phyloP scores from a whole-genome alignment of 208 protist genomes.

The Trypanosoma brucei region DNA sequence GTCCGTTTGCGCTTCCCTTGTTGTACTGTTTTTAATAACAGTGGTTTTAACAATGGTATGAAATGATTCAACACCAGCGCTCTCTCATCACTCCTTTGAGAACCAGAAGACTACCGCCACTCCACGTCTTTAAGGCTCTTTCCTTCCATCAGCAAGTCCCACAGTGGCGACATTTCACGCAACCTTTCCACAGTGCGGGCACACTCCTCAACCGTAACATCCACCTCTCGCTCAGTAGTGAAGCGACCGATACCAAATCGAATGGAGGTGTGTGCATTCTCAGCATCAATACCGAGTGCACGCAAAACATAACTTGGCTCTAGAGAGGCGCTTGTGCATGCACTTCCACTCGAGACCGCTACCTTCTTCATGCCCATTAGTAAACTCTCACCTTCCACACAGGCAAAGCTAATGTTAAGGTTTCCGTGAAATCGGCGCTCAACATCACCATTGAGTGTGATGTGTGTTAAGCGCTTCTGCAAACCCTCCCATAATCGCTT shows the following conservation, averaged over 20 bases:
- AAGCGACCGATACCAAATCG: slow-evolving; percentile 98
- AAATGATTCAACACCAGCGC: no score
- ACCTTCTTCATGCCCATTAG: slow-evolving; percentile 98
- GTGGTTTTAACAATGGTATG: no score
- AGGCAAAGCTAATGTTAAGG: slow-evolving; percentile 98
- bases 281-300: slow-evolving; percentile 97
- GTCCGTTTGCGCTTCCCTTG: no score
- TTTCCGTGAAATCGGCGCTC: slow-evolving; percentile 92
- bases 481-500: slow-evolving; percentile 87
- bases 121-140: slow-evolving; percentile 89
- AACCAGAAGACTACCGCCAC: slow-evolving; percentile 50
- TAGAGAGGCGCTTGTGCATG: slow-evolving; percentile 98
- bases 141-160: slow-evolving; percentile 97
- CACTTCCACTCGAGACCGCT: slow-evolving; percentile 95
- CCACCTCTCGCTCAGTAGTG: slow-evolving; percentile 95
- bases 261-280: slow-evolving; percentile 98
- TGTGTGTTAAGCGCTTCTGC: slow-evolving; percentile 64
- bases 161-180: slow-evolving; percentile 97
- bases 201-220: slow-evolving; percentile 89
- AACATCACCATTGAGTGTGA: slow-evolving; percentile 93
- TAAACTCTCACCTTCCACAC: slow-evolving; percentile 98
- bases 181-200: slow-evolving; percentile 91
- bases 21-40: no score
- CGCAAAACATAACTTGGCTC: slow-evolving; percentile 99
- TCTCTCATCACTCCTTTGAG: no score